Conservation (phyloP, 768 basidiomycete genomes). For the Lactarius sp. region DNA sequence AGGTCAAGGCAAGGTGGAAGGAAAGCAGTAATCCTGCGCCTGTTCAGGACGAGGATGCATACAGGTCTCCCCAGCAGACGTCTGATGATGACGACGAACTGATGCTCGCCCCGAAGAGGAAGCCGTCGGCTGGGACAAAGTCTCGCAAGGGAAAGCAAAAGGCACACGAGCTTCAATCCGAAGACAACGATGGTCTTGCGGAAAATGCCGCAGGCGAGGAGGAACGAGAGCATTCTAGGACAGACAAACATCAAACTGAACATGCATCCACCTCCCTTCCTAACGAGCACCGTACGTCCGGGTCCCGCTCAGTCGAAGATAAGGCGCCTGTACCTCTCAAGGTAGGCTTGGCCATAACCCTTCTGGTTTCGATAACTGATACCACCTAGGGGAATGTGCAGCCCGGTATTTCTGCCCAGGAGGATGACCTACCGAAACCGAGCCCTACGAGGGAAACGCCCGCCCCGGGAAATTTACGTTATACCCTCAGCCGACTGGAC, state of each 20-base stretch:
- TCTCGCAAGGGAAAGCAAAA: slow-evolving; percentile 23
- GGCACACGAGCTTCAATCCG: not conserved
- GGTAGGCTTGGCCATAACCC: not conserved
- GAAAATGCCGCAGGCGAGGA: not conserved
- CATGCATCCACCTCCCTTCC: not conserved
- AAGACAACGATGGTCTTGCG: not conserved
- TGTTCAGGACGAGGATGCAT: not conserved
- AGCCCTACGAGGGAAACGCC: slow-evolving; percentile 8
- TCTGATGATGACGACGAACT: slow-evolving; percentile 21
- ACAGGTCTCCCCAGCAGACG: not conserved
- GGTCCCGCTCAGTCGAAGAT: not conserved
- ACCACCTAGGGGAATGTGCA: slow-evolving; percentile 3
- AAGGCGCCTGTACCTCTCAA: not conserved
- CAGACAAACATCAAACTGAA: not conserved
- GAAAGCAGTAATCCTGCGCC: not conserved
- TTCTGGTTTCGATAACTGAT: not conserved
- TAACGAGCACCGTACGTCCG: not conserved
- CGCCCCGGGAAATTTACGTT: slow-evolving; percentile 7
- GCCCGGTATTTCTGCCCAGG: not conserved
- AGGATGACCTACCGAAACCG: not conserved
- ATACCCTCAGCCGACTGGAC: slow-evolving; percentile 17
- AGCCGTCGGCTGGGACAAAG: slow-evolving; percentile 14
- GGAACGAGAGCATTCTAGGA: not conserved
- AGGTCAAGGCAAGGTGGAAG: slow-evolving; percentile 9
- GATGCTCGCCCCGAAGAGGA: slow-evolving; percentile 15